A percentile compares a stretch with the other conserved stretches of the same genome.
These are phyloP conservation scores for Stephania yunnanensis DNA, from an alignment of 164 flowering plant genomes.

Conservation along the genomic window DNA sequence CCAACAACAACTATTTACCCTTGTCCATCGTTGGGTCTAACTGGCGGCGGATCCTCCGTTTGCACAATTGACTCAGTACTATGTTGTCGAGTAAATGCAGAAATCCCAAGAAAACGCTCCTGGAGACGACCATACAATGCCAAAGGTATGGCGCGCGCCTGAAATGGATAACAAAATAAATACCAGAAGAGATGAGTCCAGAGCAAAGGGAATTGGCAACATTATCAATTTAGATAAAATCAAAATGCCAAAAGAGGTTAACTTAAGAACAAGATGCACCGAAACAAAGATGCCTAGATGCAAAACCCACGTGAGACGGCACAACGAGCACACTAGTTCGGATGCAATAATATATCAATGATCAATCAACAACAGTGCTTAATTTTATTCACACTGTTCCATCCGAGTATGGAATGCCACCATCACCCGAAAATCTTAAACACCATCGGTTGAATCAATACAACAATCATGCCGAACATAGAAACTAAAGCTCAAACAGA, in stretches of 20 bases:
- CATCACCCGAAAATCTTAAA: no score
- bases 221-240: background rate
- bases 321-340: no score
- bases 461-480: no score
- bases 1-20: conserved; percentile 26
- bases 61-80: conserved; percentile 40
- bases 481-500: no score
- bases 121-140: conserved; percentile 29
- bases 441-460: no score
- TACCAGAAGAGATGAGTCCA: background rate
- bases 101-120: conserved; percentile 20
- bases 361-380: no score
- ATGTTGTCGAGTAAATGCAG: conserved; percentile 29
- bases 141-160: conserved; percentile 25
- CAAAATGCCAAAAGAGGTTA: background rate
- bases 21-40: conserved; percentile 21
- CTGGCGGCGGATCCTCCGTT: conserved; percentile 31
- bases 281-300: no score
- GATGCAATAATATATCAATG: no score
- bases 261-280: no score
- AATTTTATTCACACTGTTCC: no score
- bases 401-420: no score
- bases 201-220: background rate
- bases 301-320: no score
- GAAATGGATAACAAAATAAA: background rate